Conservation (phyloP, 164 flowering plant species). For the Umbellularia californica region DNA sequence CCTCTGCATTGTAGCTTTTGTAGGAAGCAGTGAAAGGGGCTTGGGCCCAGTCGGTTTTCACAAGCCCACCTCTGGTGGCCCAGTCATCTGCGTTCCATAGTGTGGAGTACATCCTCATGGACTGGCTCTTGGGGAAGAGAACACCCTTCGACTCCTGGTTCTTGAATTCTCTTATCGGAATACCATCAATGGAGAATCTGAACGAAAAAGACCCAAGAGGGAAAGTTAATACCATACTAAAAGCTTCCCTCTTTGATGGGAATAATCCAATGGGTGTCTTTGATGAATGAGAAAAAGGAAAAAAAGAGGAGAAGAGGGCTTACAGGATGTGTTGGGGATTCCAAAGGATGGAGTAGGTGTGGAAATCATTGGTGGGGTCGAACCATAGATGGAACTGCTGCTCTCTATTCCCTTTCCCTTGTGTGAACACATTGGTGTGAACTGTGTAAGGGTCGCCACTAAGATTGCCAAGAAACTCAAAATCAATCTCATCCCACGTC, state of each 20-base stretch:
- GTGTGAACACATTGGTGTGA: conserved; percentile 26
- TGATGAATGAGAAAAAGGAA: too few species aligned
- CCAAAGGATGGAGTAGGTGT: conserved; percentile 25
- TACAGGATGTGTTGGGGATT: conserved; percentile 22
- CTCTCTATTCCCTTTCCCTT: conserved; percentile 25
- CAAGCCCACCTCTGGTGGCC: conserved; percentile 25
- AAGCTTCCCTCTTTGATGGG: neutral
- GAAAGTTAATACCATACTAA: neutral
- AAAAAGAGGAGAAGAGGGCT: neutral
- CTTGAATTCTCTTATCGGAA: conserved; percentile 21
- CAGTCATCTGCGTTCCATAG: conserved; percentile 28
- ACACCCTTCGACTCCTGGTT: conserved; percentile 16
- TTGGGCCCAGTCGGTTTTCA: conserved; percentile 23
- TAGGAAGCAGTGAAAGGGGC: conserved; percentile 27
- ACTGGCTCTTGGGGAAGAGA: conserved; percentile 19
- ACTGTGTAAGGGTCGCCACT: conserved; percentile 24
- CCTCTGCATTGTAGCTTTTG: conserved; percentile 15
- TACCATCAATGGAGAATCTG: conserved; percentile 22
- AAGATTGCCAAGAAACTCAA: conserved; percentile 24
- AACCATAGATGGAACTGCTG: conserved; percentile 28
- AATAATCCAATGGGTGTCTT: neutral
- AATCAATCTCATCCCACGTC: conserved; percentile 24
- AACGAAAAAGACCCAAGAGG: neutral
- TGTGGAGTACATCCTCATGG: conserved; percentile 25
- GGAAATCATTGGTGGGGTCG: conserved; percentile 24